Percentiles rank a stretch among this genome's conserved stretches.
Evolutionary conservation across 2,329 filamentous ascomycete species (phyloP).

Genomic region (Blastomyces emzantsi): DNA sequence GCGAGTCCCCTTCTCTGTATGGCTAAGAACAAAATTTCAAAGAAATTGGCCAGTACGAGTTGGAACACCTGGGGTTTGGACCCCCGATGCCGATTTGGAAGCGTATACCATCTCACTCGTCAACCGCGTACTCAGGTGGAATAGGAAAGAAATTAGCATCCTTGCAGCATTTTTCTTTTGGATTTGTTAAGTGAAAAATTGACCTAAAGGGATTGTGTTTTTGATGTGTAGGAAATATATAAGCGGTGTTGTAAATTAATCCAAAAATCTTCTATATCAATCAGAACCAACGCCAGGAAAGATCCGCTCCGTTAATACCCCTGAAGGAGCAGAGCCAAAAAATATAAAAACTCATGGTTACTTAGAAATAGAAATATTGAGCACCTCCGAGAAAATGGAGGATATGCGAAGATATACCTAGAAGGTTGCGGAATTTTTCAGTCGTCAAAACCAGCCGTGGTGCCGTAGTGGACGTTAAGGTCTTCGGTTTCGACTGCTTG

Average conservation of each 20-base stretch:
- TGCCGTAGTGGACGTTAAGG: slow-evolving; percentile 10
- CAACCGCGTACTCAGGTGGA: slow-evolving; percentile 7
- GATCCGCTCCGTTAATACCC: neutral
- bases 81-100: too few species aligned
- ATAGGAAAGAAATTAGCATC: slow-evolving; percentile 1
- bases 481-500: slow-evolving; percentile 29
- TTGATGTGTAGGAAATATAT: neutral
- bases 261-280: neutral
- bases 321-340: neutral
- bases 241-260: neutral
- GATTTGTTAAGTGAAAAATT: neutral
- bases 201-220: neutral
- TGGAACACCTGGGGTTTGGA: too few species aligned
- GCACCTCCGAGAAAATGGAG: neutral
- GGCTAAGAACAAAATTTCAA: slow-evolving; percentile 6
- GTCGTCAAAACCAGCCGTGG: slow-evolving; percentile 11
- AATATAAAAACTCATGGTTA: neutral
- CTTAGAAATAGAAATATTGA: neutral
- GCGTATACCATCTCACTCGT: slow-evolving; percentile 16
- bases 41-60: too few species aligned
- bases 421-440: neutral
- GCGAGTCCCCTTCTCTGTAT: slow-evolving; percentile 25
- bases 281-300: neutral
- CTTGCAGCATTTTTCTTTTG: neutral
- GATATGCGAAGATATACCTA: neutral